Evolutionary conservation across 768 basidiomycete species (phyloP), one percentile per base, ranked within the genome.

Genomic region (Trametes cinnabarina): DNA sequence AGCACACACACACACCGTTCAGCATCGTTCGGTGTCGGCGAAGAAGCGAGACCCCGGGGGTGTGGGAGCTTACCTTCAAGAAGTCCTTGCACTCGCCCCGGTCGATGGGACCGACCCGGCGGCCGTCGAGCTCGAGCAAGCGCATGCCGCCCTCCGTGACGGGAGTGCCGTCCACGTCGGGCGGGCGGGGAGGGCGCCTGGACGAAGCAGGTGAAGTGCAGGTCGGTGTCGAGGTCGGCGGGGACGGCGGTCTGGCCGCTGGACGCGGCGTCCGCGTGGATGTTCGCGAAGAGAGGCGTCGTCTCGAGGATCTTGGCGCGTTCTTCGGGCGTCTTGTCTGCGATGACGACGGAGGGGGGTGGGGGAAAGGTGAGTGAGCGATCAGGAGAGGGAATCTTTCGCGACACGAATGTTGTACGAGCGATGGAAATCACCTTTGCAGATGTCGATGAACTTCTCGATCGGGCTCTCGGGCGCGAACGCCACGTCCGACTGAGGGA

Each of bases 171-270:
- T 66, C 64, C 22, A 62, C 69, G n/a, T n/a, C 79, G 68, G 14
- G 73, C 62, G 1, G 71, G 69, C 1, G 75, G 68, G 30, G 72
- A 76, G 1, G 85, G 83, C 0, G 89, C 90, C 57, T 80, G 78
- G 32, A 97, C 83, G 65, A 97, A 98, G 65, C 87, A 86, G 1
- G 90, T 90, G 63, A 95, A 98, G 72, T 97, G 95, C 8, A 92
- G 76, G 64, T 90, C 79, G 0, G 88, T 89, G 37, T 91, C 77
- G 9, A 86, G 75, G 63, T 90, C 78, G 1, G 74, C 71, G 3
- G 90, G 86, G 0, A 86, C 78, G 1, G 76, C 73, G 4, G 83
- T 83, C 72, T 96, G 92, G 8, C 92, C 92, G 0, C 81, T 68
- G 0, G 77, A 73, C 0, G 92, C 90, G 1, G 84, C 82, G 37